These are phyloP conservation scores for Dictyostelium purpureum DNA, from an alignment of 78 protist genomes.

Conservation along the genomic window DNA sequence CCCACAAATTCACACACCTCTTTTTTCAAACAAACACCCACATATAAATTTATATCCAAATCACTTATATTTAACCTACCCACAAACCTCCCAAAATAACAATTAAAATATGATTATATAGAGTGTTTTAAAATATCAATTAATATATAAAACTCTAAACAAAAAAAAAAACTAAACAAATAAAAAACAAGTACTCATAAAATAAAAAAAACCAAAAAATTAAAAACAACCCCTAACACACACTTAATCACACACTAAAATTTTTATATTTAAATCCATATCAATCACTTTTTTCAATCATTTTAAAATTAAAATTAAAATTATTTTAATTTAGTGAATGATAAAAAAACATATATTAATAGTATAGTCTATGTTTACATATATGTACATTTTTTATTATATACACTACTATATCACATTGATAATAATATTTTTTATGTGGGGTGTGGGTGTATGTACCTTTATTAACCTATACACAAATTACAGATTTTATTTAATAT, in stretches of 20 bases:
- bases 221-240: too few species aligned
- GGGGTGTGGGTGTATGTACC: not conserved
- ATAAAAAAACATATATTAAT: too few species aligned
- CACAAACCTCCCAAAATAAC: not conserved
- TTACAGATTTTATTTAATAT: not conserved
- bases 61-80: not conserved
- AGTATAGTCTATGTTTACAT: too few species aligned
- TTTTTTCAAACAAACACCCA: too few species aligned
- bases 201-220: not conserved
- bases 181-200: not conserved
- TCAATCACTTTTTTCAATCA: too few species aligned
- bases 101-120: too few species aligned
- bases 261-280: too few species aligned
- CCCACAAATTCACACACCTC: too few species aligned
- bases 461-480: not conserved
- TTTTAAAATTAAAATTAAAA: too few species aligned
- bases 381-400: too few species aligned
- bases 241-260: too few species aligned
- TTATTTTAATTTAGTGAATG: not conserved
- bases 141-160: not conserved
- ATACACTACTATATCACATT: too few species aligned
- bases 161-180: not conserved
- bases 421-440: not conserved
- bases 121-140: not conserved
- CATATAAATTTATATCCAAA: not conserved